These are phyloP conservation scores for Hamamelis virginiana DNA, from an alignment of 164 flowering plant genomes.

Conservation along the genomic window DNA sequence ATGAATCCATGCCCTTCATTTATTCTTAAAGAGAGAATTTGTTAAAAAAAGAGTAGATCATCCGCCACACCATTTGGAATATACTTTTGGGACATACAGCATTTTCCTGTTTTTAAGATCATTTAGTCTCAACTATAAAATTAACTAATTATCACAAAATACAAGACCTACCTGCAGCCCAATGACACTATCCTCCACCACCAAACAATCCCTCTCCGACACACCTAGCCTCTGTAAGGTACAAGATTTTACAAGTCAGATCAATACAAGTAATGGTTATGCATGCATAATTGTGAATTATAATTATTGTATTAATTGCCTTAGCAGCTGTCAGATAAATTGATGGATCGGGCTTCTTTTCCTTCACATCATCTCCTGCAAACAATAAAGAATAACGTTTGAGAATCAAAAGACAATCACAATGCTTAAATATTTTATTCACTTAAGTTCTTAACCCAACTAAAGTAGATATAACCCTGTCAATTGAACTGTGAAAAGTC, in stretches of 20 bases:
- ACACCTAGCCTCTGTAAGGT: conserved; percentile 68
- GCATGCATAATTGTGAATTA: neutral
- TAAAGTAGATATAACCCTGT: neutral
- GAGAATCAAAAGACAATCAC: neutral
- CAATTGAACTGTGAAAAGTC: no score
- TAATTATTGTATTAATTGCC: conserved; percentile 30
- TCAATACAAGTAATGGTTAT: neutral
- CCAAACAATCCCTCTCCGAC: conserved; percentile 65
- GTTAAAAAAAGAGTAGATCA: no score
- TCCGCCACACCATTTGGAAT: no score
- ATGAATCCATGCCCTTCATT: no score
- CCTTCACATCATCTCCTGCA: conserved; percentile 92
- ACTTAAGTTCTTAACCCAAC: neutral
- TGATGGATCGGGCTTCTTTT: conserved; percentile 93
- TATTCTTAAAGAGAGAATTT: no score
- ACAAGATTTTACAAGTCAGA: neutral
- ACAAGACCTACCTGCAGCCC: conserved; percentile 72
- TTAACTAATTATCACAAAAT: neutral
- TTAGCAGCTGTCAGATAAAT: conserved; percentile 78
- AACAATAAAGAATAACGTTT: conserved; percentile 3
- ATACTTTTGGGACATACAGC: no score
- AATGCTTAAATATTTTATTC: neutral
- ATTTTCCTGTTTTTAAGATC: no score
- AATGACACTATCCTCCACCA: conserved; percentile 91
- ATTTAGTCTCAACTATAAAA: no score